Evolutionary conservation across 768 basidiomycete genomes (phyloP).

Genomic region (Dendrothele bispora): DNA sequence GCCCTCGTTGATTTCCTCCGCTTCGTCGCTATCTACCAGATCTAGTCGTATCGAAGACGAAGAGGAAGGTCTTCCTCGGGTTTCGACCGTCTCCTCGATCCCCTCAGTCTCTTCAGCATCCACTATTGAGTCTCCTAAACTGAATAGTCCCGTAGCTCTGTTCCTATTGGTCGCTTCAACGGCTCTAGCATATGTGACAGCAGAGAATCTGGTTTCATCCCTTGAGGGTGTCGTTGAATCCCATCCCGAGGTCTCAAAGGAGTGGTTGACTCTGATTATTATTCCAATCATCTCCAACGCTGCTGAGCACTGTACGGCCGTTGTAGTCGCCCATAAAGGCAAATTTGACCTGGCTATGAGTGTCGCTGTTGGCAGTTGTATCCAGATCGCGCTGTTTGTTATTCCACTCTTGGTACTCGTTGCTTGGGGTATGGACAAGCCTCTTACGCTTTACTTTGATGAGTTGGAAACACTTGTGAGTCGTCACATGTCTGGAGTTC

Average conservation of each 20-base stretch:
- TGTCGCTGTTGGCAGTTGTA: slow-evolving; percentile 43
- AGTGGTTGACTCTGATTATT: slow-evolving; percentile 46
- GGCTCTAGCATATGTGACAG: slow-evolving; percentile 39
- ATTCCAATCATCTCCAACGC: slow-evolving; percentile 43
- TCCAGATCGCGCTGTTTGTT: slow-evolving; percentile 43
- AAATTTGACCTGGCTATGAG: slow-evolving; percentile 44
- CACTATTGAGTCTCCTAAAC: slow-evolving; percentile 26
- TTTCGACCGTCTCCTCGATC: slow-evolving; percentile 16
- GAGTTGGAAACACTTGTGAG: slow-evolving; percentile 28
- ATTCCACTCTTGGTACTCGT: slow-evolving; percentile 38
- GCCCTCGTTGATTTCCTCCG: not conserved
- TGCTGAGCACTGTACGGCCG: slow-evolving; percentile 41
- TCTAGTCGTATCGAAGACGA: slow-evolving; percentile 14
- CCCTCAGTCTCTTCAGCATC: slow-evolving; percentile 11
- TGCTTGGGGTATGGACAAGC: slow-evolving; percentile 41
- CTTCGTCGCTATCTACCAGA: slow-evolving; percentile 14
- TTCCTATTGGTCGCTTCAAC: slow-evolving; percentile 31
- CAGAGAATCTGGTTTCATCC: slow-evolving; percentile 40
- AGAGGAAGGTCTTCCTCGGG: slow-evolving; percentile 24
- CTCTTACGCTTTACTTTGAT: slow-evolving; percentile 39
- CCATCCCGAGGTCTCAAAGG: slow-evolving; percentile 39
- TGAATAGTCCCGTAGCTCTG: slow-evolving; percentile 36
- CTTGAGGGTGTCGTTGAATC: slow-evolving; percentile 38
- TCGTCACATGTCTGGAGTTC: not conserved
- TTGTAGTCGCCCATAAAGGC: slow-evolving; percentile 40